Base-by-base conservation (phyloP, 805 yeast genomes). In the Debaryomyces maramus region DNA sequence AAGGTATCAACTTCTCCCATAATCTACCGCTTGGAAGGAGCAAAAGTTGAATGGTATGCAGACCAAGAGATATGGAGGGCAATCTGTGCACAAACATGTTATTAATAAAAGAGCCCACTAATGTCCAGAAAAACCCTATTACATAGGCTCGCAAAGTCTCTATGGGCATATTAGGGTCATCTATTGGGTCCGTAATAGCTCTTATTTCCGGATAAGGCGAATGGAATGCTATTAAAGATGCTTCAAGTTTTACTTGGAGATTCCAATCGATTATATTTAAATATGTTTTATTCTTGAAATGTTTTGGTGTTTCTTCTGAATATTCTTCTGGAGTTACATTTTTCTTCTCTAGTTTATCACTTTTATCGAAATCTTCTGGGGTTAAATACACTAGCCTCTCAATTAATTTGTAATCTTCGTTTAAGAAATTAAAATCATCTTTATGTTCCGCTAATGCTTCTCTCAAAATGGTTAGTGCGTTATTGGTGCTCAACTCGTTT, bases 191-290 rank as follows among this genome's bases (percentile, higher is more conserved):
- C 1, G 69, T 62, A 15, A 67, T 63, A 3, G 72, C 57, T 45
- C 72, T 48, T 5, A 66, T 58, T 41, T 67, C 73, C 2, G 72
- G 68, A 42, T 68, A 68, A 2, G 73, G 73, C 0, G 72, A 67
- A 52, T 65, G 67, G 46, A 44, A 67, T 16, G 60, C 63, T 29
- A 69, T 57, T 37, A 69, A 49, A 1, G 63, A 58, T 1, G 74
- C 73, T 43, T 69, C 73, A 13, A 64, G 37, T 37, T 60, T 49
- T 7, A 58, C 55, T 40, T 66, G 70, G 36, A 67, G 48, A 4
- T 52, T 47, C 70, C 72, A 66, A 45, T 66, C 70, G 3, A 50
- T 43, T 5, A 58, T 45, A 20, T 48, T 44, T 21, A 59, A 45
- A 34, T 60, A 60, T 14, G 56, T 39, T 34, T 57, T 53, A 30